Evolutionary conservation across 768 basidiomycete genomes (phyloP), one percentile per base, ranked within the genome.

Genomic region (Boletellus ananas): DNA sequence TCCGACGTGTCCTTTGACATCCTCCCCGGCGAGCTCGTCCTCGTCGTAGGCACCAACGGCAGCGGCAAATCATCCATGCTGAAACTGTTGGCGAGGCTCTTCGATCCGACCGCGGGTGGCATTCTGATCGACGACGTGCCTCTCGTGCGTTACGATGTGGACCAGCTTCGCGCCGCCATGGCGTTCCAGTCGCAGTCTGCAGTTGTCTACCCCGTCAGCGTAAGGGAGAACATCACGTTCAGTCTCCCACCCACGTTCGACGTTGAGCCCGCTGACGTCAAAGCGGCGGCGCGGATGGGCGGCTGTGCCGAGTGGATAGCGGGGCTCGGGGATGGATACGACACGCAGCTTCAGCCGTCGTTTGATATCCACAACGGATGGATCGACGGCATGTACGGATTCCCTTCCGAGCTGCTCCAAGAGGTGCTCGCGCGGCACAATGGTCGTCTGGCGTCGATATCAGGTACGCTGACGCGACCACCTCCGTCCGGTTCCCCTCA

Each of bases 171-270:
- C 16, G 61, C 59, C 0, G 67, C 78, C 1, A 77, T 74, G 27
- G 70, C 75, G 0, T 69, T 77, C 21, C 72, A 83, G 16, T 73
- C 76, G 0, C 81, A 82, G 50, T 75, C 76, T 7, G 76, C 75
- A 25, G 54, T 64, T 2, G 53, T 81, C 9, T 82, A 73, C 49
- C 81, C 80, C 0, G 56, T 80, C 1, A 72, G 74, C 0, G 60
- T 81, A 2, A 56, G 61, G 13, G 76, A 76, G 37, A 77, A 76
- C 52, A 74, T 77, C 21, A 63, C 67, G 17, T 53, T 72, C 8
- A 66, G 71, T 4, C 50, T 64, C 14, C 49, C 57, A 10, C 47
- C 45, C 0, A 38, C 60, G 35, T 55, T 60, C 0, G 44, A 51
- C 1, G 34, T 50, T 17, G 49, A 59, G 0, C 47, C 58, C 0